These are phyloP conservation scores for Bryum argenteum DNA, from an alignment of 225 moss, liverwort and hornwort species.

Conservation along the genomic window DNA sequence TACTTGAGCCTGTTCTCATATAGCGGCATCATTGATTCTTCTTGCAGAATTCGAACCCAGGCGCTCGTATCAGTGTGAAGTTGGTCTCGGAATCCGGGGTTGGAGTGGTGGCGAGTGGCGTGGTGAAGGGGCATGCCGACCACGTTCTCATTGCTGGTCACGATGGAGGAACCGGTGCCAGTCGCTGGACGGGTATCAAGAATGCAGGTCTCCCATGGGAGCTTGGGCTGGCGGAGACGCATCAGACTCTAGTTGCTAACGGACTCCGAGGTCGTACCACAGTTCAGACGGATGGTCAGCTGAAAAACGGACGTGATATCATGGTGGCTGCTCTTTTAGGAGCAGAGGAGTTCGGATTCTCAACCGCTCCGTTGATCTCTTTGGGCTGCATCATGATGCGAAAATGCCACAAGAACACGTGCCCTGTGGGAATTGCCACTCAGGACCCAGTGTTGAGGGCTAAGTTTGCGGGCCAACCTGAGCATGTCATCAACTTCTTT, in stretches of 20 bases:
- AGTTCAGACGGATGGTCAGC: slow-evolving; percentile 78
- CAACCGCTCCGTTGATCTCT: slow-evolving; percentile 83
- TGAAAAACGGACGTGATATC: slow-evolving; percentile 79
- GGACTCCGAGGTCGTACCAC: slow-evolving; percentile 74
- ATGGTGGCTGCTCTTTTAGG: slow-evolving; percentile 78
- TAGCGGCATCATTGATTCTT: neutral
- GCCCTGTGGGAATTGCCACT: slow-evolving; percentile 80
- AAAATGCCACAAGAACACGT: slow-evolving; percentile 84
- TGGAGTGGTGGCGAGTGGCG: slow-evolving; percentile 82
- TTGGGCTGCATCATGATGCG: slow-evolving; percentile 94
- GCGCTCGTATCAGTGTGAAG: slow-evolving; percentile 78
- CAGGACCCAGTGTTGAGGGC: slow-evolving; percentile 76
- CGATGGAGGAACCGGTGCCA: slow-evolving; percentile 85
- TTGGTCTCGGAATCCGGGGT: slow-evolving; percentile 84
- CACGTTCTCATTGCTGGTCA: slow-evolving; percentile 84
- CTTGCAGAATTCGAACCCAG: slow-evolving; percentile 77
- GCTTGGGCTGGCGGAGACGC: slow-evolving; percentile 78
- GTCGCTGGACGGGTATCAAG: slow-evolving; percentile 86
- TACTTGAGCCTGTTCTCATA: slow-evolving; percentile 2
- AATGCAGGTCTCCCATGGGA: slow-evolving; percentile 87
- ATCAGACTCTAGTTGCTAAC: slow-evolving; percentile 82
- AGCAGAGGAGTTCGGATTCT: slow-evolving; percentile 81
- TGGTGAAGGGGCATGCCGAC: slow-evolving; percentile 85
- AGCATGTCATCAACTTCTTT: slow-evolving; percentile 79
- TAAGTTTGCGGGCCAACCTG: slow-evolving; percentile 74